A percentile compares a stretch with the other conserved stretches of the same genome.
Conservation (phyloP, 805 yeast species). For the Nakazawaea holstii region DNA sequence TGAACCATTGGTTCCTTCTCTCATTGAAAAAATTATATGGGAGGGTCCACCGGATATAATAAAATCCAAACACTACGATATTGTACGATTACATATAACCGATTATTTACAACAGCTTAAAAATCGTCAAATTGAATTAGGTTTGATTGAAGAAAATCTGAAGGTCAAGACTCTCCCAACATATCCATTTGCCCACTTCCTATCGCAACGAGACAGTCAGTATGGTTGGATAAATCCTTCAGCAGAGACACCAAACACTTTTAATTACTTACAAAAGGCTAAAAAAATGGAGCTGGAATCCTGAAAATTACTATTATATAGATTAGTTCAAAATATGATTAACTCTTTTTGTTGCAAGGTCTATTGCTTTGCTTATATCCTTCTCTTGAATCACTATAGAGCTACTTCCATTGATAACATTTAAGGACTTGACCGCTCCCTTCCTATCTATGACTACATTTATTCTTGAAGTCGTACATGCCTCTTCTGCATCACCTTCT, state of each 20-base stretch:
- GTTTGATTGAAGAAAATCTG: conserved; percentile 47
- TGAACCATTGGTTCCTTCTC: conserved; percentile 68
- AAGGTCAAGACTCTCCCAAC: conserved; percentile 55
- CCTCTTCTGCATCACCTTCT: conserved; percentile 83
- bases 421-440: background rate
- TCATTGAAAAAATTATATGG: conserved; percentile 52
- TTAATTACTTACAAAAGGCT: background rate
- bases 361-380: conserved; percentile 40
- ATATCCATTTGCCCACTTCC: conserved; percentile 60
- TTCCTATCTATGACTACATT: conserved; percentile 30
- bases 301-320: background rate
- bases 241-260: background rate
- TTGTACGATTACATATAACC: conserved; percentile 51
- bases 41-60: conserved; percentile 64
- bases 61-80: conserved; percentile 56
- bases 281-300: background rate
- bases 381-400: conserved; percentile 41
- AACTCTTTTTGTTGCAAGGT: conserved; percentile 43
- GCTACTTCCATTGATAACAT: conserved; percentile 39
- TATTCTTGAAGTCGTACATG: conserved; percentile 48
- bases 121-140: conserved; percentile 50
- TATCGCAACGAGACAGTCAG: conserved; percentile 27
- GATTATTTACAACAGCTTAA: conserved; percentile 54
- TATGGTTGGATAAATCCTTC: conserved; percentile 37
- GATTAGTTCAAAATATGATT: conserved; percentile 20